These are phyloP conservation scores for Phytophthora litchii DNA, from an alignment of 352 stramenopile genomes.

Conservation along the genomic window DNA sequence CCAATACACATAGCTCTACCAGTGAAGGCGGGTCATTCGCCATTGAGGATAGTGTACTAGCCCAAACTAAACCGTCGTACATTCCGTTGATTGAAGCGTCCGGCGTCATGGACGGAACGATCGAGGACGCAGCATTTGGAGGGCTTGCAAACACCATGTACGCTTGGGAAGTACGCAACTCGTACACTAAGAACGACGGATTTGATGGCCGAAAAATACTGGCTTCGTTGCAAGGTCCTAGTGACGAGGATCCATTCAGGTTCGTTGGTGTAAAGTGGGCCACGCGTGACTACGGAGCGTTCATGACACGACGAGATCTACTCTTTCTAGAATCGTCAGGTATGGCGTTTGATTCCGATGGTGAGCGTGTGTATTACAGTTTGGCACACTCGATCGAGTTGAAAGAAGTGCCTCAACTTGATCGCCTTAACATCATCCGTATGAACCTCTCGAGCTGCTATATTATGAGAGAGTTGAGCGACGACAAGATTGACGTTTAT, in stretches of 20 bases:
- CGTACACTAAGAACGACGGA: conserved; percentile 46
- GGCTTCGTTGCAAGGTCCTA: conserved; percentile 36
- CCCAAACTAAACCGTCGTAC: conserved; percentile 25
- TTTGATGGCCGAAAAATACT: conserved; percentile 39
- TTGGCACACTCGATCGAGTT: conserved; percentile 42
- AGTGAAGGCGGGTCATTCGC: conserved; percentile 38
- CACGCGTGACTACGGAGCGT: conserved; percentile 35
- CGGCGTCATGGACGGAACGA: conserved; percentile 30
- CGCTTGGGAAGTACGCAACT: conserved; percentile 34
- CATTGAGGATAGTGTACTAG: conserved; percentile 27
- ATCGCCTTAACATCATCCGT: conserved; percentile 38
- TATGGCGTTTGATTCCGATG: conserved; percentile 39
- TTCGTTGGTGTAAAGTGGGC: conserved; percentile 48
- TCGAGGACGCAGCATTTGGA: conserved; percentile 35
- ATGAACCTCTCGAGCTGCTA: conserved; percentile 59
- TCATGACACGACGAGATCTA: conserved; percentile 39
- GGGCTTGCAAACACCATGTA: conserved; percentile 30
- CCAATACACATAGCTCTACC: conserved; percentile 36
- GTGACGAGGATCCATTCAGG: conserved; percentile 44
- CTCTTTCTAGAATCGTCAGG: conserved; percentile 47
- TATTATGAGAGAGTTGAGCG: conserved; percentile 42
- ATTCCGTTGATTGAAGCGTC: conserved; percentile 29
- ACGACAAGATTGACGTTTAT: conserved; percentile 54
- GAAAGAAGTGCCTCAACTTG: conserved; percentile 30
- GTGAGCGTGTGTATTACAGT: conserved; percentile 39